Evolutionary conservation across 305 asterid genomes (phyloP).

Genomic region (Fraxinus ornus): DNA sequence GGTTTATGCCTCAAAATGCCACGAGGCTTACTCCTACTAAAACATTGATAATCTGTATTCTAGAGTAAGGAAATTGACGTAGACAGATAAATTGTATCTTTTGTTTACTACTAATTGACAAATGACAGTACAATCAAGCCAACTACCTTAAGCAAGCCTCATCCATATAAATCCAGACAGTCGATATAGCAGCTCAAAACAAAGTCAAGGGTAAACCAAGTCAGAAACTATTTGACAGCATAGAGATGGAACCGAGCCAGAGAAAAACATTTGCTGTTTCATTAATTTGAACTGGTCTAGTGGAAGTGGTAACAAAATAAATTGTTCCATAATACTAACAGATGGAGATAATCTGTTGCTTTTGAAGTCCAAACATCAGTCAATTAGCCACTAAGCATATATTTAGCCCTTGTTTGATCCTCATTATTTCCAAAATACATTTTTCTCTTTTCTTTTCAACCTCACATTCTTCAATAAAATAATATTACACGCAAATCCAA

Average conservation of each 20-base stretch:
- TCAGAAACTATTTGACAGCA: neutral
- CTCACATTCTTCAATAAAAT: no score
- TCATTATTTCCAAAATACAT: no score
- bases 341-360: neutral
- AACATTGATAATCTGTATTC: neutral
- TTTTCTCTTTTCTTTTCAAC: no score
- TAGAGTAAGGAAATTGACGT: neutral
- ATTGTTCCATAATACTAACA: no score
- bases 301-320: neutral
- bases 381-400: neutral
- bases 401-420: neutral
- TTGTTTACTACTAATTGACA: neutral
- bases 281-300: neutral
- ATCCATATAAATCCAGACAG: neutral
- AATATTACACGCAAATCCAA: no score
- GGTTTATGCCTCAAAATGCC: neutral
- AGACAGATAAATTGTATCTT: neutral
- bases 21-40: neutral
- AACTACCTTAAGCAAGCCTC: neutral
- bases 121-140: neutral
- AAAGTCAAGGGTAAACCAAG: neutral
- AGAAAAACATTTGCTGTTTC: neutral
- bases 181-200: neutral
- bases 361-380: neutral
- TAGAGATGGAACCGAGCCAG: neutral